A percentile compares a stretch with the other conserved stretches of the same genome.
phyloP scores from a whole-genome alignment of 2,329 filamentous ascomycete genomes.

The Scedosporium boydii region DNA sequence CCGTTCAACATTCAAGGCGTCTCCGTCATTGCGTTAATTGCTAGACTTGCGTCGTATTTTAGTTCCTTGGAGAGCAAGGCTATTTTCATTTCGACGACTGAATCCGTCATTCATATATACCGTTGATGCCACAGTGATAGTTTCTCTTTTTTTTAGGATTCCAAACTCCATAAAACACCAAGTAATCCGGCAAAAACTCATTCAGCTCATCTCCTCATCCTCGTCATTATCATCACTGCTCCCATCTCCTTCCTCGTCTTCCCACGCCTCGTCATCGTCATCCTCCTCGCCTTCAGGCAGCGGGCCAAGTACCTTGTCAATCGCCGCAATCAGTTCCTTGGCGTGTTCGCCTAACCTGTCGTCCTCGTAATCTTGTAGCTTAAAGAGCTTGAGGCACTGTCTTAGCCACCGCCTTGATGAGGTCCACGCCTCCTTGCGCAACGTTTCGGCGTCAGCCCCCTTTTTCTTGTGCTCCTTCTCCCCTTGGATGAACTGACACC shows the following conservation, averaged over 20 bases:
- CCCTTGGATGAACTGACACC: slow-evolving; percentile 75
- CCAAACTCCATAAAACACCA: background rate
- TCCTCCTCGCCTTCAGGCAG: slow-evolving; percentile 45
- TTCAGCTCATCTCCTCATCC: slow-evolving; percentile 47
- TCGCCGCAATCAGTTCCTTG: slow-evolving; percentile 54
- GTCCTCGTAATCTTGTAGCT: slow-evolving; percentile 74
- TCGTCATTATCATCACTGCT: slow-evolving; percentile 38
- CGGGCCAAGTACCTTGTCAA: slow-evolving; percentile 57
- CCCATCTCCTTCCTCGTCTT: slow-evolving; percentile 40
- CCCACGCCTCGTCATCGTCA: slow-evolving; percentile 44
- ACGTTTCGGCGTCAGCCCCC: slow-evolving; percentile 27
- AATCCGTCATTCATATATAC: background rate
- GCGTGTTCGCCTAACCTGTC: slow-evolving; percentile 68
- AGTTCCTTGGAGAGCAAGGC: background rate
- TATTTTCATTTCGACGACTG: background rate
- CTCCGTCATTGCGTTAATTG: background rate
- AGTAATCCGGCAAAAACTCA: background rate
- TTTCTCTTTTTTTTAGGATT: background rate
- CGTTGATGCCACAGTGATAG: background rate
- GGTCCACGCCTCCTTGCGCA: slow-evolving; percentile 52
- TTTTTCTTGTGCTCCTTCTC: slow-evolving; percentile 42
- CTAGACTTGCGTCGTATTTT: background rate
- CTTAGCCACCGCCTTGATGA: slow-evolving; percentile 76
- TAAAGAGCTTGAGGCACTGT: slow-evolving; percentile 72
- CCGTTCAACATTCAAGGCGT: background rate